phyloP scores from a whole-genome alignment of 345 rosid genomes.

The Populus deltoides region DNA sequence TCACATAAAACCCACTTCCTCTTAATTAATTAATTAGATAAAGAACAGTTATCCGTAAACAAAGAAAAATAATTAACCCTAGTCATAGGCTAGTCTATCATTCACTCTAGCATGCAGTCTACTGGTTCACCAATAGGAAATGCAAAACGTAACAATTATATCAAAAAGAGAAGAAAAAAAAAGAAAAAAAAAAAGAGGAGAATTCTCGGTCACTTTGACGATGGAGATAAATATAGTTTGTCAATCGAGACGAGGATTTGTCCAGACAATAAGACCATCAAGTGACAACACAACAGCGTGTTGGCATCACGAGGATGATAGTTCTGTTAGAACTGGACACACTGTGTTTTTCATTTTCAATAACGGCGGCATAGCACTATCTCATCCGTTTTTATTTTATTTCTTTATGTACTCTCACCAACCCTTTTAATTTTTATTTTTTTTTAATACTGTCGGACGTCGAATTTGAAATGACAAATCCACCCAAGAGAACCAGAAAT shows the following conservation, averaged over 20 bases:
- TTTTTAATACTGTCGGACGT: no score
- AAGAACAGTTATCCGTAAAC: not conserved
- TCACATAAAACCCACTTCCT: no score
- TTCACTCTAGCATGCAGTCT: not conserved
- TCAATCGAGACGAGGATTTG: not conserved
- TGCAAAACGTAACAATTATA: no score
- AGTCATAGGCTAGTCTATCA: no score
- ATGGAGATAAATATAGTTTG: not conserved
- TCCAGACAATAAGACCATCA: not conserved
- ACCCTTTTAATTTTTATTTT: no score
- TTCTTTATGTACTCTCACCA: not conserved
- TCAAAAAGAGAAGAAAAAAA: no score
- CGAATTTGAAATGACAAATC: no score
- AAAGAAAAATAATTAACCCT: no score
- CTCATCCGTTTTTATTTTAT: not conserved
- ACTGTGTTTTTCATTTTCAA: conserved; percentile 7
- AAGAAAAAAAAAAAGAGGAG: no score
- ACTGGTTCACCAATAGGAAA: not conserved
- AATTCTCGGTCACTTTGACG: not conserved
- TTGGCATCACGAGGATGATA: conserved; percentile 3
- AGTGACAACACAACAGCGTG: not conserved
- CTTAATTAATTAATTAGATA: no score
- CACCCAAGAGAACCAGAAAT: no score
- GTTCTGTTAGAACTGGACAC: not conserved
- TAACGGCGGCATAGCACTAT: not conserved